phyloP scores from a whole-genome alignment of 2,329 filamentous ascomycete genomes.

The Cladosporium sp. region DNA sequence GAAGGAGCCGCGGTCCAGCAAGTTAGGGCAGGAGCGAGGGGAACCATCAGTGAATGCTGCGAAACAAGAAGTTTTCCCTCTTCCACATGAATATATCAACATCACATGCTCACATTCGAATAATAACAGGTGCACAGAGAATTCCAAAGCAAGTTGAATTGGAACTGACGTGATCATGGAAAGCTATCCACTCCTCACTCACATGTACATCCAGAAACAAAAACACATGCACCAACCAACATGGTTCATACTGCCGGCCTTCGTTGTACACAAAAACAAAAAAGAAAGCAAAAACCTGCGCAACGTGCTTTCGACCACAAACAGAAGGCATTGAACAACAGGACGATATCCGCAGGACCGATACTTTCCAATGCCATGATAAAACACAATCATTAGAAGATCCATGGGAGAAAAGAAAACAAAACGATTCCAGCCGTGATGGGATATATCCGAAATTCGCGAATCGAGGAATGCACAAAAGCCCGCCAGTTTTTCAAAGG shows the following conservation, averaged over 20 bases:
- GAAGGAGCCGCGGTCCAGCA: background rate
- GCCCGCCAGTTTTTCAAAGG: background rate
- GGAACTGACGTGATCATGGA: background rate
- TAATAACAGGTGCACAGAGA: too few species aligned
- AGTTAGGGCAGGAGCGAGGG: too few species aligned
- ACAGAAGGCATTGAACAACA: background rate
- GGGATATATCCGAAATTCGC: conserved; percentile 10
- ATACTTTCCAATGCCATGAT: background rate
- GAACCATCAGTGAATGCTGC: too few species aligned
- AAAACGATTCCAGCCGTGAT: conserved; percentile 8
- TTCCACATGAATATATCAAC: too few species aligned
- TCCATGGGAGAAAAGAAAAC: background rate
- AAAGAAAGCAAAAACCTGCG: background rate
- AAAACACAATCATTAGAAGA: background rate
- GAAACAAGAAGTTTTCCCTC: too few species aligned
- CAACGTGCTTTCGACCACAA: background rate
- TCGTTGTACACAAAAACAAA: background rate
- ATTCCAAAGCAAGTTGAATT: background rate
- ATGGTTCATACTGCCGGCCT: too few species aligned
- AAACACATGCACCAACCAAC: too few species aligned
- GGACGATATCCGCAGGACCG: background rate
- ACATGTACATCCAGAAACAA: conserved; percentile 1
- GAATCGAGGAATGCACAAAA: background rate
- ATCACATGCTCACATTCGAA: too few species aligned
- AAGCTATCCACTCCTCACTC: background rate